Percentiles rank a stretch among this genome's conserved stretches.
Conservation (phyloP, 2,329 filamentous ascomycete genomes). For the Fulvia fulva region DNA sequence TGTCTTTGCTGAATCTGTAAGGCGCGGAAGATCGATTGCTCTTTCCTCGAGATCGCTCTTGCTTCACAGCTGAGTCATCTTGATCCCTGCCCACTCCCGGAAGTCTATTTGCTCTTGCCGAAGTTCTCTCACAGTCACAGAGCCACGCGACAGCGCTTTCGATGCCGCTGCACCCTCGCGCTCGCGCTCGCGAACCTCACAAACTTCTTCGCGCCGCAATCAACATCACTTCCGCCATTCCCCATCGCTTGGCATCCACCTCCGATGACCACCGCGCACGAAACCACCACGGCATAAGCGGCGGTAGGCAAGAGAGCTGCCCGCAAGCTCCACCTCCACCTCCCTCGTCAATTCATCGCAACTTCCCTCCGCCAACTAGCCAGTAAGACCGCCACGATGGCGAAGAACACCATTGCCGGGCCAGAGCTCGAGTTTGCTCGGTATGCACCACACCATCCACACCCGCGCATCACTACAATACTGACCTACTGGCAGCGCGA, state of each 20-base stretch:
- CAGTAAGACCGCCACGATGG: slow-evolving; percentile 4
- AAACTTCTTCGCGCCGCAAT: neutral
- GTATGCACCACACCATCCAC: slow-evolving; percentile 1
- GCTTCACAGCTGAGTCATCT: neutral
- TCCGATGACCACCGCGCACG: neutral
- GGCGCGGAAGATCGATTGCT: neutral
- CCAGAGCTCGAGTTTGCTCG: slow-evolving; percentile 15
- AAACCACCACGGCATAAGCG: neutral
- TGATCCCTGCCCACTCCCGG: neutral
- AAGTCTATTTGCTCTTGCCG: neutral
- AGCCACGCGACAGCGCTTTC: neutral
- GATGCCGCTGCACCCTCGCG: neutral
- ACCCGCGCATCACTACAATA: neutral
- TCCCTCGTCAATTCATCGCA: neutral
- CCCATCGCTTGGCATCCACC: neutral
- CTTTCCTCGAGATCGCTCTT: too few species aligned
- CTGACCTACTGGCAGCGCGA: slow-evolving; percentile 53
- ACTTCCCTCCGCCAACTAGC: neutral
- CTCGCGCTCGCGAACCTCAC: neutral
- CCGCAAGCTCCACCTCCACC: neutral
- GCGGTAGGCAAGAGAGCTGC: neutral
- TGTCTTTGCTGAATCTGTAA: neutral
- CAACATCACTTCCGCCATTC: neutral
- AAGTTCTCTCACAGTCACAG: neutral
- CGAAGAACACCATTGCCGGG: slow-evolving; percentile 9